phyloP scores from a whole-genome alignment of 2,329 filamentous ascomycete genomes.

The Claviceps paspali region DNA sequence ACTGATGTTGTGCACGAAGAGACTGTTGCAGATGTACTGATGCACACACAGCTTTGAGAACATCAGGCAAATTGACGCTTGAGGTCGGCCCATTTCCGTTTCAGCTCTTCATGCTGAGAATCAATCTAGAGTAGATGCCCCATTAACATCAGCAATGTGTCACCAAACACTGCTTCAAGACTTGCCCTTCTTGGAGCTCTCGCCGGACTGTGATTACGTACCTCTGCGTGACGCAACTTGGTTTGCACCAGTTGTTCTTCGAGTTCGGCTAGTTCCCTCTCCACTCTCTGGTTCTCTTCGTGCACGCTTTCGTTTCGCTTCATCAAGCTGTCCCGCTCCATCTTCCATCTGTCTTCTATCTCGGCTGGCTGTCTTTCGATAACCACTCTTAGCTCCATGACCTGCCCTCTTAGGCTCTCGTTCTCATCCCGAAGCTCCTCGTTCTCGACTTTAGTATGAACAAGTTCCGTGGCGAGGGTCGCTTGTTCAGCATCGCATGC shows the following conservation, averaged over 20 bases:
- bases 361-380: constrained; percentile 84
- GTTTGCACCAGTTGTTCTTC: constrained; percentile 84
- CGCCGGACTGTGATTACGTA: constrained; percentile 29
- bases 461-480: constrained; percentile 75
- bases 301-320: constrained; percentile 85
- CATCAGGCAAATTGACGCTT: constrained; percentile 32
- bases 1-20: too few species aligned
- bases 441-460: constrained; percentile 86
- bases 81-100: constrained; percentile 59
- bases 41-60: background rate
- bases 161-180: too few species aligned
- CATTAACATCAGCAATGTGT: too few species aligned
- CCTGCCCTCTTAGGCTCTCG: constrained; percentile 72
- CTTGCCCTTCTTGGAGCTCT: too few species aligned
- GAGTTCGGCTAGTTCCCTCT: constrained; percentile 82
- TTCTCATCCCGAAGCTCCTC: constrained; percentile 80
- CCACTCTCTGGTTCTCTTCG: constrained; percentile 75
- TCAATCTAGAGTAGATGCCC: constrained; percentile 49
- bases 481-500: constrained; percentile 84
- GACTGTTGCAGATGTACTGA: too few species aligned
- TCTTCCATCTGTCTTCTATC: constrained; percentile 65
- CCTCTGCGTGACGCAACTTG: constrained; percentile 92
- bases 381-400: constrained; percentile 68
- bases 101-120: constrained; percentile 49
- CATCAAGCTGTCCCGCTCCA: constrained; percentile 85